phyloP scores from a whole-genome alignment of 148 eudicot genomes.

The Chenopodium formosanum region DNA sequence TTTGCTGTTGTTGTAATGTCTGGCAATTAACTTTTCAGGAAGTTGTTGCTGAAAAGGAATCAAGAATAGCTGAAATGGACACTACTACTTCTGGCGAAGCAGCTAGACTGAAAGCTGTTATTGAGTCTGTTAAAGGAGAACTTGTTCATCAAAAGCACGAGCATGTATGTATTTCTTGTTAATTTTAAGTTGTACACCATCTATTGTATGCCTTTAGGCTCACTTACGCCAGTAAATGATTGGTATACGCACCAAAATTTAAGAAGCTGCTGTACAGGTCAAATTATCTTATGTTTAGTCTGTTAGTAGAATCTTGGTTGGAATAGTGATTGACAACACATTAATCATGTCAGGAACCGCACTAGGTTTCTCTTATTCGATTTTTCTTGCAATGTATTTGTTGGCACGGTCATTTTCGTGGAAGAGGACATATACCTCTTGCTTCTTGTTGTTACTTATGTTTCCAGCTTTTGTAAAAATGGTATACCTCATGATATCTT shows the following conservation, averaged over 20 bases:
- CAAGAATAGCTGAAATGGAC: conserved; percentile 95
- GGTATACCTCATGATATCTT: not conserved
- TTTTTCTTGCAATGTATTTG: not conserved
- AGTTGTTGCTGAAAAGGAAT: conserved; percentile 73
- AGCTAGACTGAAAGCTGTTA: conserved; percentile 85
- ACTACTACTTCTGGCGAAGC: conserved; percentile 96
- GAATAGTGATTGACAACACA: not conserved
- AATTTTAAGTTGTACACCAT: not conserved
- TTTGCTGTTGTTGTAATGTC: not conserved
- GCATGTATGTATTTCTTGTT: conserved; percentile 56
- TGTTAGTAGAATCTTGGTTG: not conserved
- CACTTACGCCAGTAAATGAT: no score
- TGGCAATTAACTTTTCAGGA: conserved; percentile 45
- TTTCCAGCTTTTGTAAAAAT: not conserved
- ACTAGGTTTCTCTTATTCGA: not conserved
- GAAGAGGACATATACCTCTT: not conserved
- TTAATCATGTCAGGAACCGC: not conserved
- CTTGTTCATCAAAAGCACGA: conserved; percentile 62
- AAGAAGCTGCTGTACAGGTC: not conserved
- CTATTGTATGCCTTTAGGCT: no score
- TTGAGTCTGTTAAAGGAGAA: conserved; percentile 84
- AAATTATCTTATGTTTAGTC: not conserved
- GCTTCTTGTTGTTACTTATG: not conserved
- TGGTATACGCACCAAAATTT: not conserved
- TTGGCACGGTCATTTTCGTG: not conserved